Evolutionary conservation across 345 rosid species (phyloP).

Genomic region (Adansonia digitata): DNA sequence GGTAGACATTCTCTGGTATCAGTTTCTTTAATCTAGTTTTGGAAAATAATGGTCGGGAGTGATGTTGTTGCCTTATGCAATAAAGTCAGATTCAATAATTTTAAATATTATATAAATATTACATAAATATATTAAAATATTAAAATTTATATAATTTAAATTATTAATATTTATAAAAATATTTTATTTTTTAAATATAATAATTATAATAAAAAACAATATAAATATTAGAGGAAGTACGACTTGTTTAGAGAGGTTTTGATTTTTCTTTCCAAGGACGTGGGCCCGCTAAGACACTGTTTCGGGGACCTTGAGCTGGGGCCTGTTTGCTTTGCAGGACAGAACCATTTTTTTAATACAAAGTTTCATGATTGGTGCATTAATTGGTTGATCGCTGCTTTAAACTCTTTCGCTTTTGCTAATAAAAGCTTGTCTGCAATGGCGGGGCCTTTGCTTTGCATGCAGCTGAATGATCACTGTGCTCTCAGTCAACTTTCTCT

Average conservation of each 20-base stretch:
- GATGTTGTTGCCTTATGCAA: too few relatives aligned
- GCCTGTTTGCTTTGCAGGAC: not conserved
- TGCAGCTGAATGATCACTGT: not conserved
- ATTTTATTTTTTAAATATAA: too few relatives aligned
- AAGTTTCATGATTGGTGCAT: constrained; percentile 38
- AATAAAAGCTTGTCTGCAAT: constrained; percentile 24
- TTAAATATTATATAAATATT: too few relatives aligned
- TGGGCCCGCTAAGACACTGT: not conserved
- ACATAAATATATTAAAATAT: too few relatives aligned
- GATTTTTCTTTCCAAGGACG: too few relatives aligned
- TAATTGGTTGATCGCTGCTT: constrained; percentile 28
- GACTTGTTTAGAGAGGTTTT: too few relatives aligned
- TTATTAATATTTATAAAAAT: too few relatives aligned
- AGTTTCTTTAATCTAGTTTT: not conserved
- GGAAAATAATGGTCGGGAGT: constrained; percentile 1
- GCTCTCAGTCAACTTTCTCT: not conserved
- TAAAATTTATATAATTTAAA: too few relatives aligned
- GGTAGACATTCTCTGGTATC: constrained; percentile 8
- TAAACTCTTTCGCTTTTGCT: constrained; percentile 19
- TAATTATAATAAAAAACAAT: too few relatives aligned
- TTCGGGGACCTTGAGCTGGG: not conserved
- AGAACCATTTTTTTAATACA: not conserved
- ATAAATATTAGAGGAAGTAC: too few relatives aligned
- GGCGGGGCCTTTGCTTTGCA: not conserved
- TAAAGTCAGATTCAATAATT: too few relatives aligned